These are phyloP conservation scores for Pleoardoris graminearum DNA, from an alignment of 2,329 filamentous ascomycete genomes.

Conservation along the genomic window DNA sequence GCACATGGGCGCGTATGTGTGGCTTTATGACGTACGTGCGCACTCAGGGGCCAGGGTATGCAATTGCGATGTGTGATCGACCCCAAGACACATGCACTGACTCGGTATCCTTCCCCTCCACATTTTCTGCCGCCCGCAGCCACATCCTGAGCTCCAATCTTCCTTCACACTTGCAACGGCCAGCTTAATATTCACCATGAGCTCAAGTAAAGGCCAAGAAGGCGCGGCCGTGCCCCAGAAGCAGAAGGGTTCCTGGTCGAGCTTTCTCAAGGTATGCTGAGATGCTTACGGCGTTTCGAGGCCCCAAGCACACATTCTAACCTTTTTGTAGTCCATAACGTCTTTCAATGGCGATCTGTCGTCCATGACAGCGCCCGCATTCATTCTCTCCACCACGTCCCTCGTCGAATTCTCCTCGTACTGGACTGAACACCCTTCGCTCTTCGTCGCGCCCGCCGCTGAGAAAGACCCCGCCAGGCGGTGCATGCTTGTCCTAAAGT, in stretches of 20 bases:
- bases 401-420: conserved; percentile 61
- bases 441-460: conserved; percentile 80
- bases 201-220: conserved; percentile 42
- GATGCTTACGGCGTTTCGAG: no score
- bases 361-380: conserved; percentile 60
- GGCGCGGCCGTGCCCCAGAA: conserved; percentile 52
- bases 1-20: neutral
- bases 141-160: neutral
- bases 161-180: neutral
- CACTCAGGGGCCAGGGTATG: conserved; percentile 1
- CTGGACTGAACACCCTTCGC: conserved; percentile 59
- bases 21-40: conserved; percentile 5
- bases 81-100: neutral
- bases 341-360: conserved; percentile 61
- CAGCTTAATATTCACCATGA: conserved; percentile 14
- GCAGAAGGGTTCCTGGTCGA: conserved; percentile 54
- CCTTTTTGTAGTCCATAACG: conserved; percentile 50
- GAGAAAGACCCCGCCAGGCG: conserved; percentile 82
- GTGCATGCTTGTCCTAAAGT: conserved; percentile 85
- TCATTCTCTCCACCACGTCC: conserved; percentile 59
- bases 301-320: conserved; percentile 16
- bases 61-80: neutral
- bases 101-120: conserved; percentile 7
- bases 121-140: conserved; percentile 3
- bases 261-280: conserved; percentile 52